These are phyloP conservation scores for Kodamaea jinghongensis DNA, from an alignment of 805 yeast species.

Conservation along the genomic window DNA sequence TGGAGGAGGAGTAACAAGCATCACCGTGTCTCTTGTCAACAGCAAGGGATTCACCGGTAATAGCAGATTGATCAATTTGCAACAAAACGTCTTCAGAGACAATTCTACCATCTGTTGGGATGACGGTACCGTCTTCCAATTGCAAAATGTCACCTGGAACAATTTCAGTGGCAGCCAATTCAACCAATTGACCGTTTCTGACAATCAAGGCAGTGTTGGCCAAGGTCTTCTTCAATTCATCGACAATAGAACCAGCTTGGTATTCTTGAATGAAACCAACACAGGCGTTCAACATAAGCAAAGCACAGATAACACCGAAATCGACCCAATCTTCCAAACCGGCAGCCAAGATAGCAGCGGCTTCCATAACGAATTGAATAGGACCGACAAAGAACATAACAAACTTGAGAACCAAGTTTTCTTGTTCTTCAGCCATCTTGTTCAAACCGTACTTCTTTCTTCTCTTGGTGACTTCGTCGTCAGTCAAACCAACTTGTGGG, in stretches of 20 bases:
- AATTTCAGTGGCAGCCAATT: slow-evolving; percentile 77
- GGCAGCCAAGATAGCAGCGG: slow-evolving; percentile 92
- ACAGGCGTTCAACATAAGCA: slow-evolving; percentile 79
- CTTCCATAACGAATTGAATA: slow-evolving; percentile 96
- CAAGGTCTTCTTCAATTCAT: slow-evolving; percentile 90
- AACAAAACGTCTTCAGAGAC: slow-evolving; percentile 81
- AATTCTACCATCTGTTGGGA: slow-evolving; percentile 90
- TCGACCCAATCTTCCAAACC: slow-evolving; percentile 98
- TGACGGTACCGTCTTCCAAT: slow-evolving; percentile 89
- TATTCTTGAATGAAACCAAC: slow-evolving; percentile 97
- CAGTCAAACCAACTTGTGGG: slow-evolving; percentile 70
- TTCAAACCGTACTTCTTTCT: slow-evolving; percentile 88
- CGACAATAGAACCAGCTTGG: slow-evolving; percentile 98
- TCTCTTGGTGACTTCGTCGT: slow-evolving; percentile 77
- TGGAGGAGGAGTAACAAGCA: slow-evolving; percentile 84
- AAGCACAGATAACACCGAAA: slow-evolving; percentile 94
- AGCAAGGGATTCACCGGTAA: slow-evolving; percentile 96
- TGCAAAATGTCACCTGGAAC: slow-evolving; percentile 95
- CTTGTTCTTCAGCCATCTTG: slow-evolving; percentile 88
- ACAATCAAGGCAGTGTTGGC: slow-evolving; percentile 86
- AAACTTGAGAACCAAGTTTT: slow-evolving; percentile 76
- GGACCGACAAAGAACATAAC: slow-evolving; percentile 90
- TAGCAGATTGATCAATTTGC: slow-evolving; percentile 94
- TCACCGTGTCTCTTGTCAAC: slow-evolving; percentile 91
- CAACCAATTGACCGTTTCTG: slow-evolving; percentile 76